Base-by-base conservation (phyloP, 371 early-diverging fungal species). In the Actinomucor elegans region DNA sequence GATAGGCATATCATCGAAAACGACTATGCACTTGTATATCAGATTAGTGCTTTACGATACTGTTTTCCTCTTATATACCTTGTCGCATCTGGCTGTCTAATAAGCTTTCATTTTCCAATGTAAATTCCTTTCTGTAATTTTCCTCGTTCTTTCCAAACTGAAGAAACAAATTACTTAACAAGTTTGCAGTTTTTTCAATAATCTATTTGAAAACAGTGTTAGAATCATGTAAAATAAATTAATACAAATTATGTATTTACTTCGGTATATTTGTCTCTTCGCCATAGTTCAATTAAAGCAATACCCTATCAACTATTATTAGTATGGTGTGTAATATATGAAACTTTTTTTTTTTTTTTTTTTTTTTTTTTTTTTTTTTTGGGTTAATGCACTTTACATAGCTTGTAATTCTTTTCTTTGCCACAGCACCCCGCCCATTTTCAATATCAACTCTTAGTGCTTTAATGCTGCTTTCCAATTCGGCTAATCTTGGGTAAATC, bases 201-300 rank as follows among this genome's bases (percentile, higher is more conserved):
- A 51, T 48, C 48, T 47, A 44, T 17, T n/a, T n/a, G n/a, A n/a
- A n/a, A n/a, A n/a, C n/a, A n/a, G n/a, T n/a, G n/a, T n/a, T n/a
- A n/a, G n/a, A n/a, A n/a, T n/a, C n/a, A n/a, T n/a, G n/a, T n/a
- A n/a, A n/a, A n/a, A n/a, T n/a, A n/a, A n/a, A n/a, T n/a, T n/a
- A n/a, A n/a, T n/a, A n/a, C n/a, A n/a, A n/a, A n/a, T n/a, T n/a
- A n/a, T n/a, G 2, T 48, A 24, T 32, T n/a, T 57, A 63, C 58
- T 42, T 63, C 45, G 31, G 58, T 26, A 29, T 63, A 63, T 43
- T 40, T 43, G 21, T 53, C 53, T 36, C 63, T 52, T 35, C 63
- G 42, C 63, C 63, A 63, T 40, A 58, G 15, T 37, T 63, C 63
- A 32, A 52, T 53, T 20, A 63, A 27, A 5, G 58, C 29, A 9